Evolutionary conservation across 1,284 basidiomycete genomes (phyloP), one percentile per base, ranked within the genome.

Genomic region (Exsudoporus floridanus): DNA sequence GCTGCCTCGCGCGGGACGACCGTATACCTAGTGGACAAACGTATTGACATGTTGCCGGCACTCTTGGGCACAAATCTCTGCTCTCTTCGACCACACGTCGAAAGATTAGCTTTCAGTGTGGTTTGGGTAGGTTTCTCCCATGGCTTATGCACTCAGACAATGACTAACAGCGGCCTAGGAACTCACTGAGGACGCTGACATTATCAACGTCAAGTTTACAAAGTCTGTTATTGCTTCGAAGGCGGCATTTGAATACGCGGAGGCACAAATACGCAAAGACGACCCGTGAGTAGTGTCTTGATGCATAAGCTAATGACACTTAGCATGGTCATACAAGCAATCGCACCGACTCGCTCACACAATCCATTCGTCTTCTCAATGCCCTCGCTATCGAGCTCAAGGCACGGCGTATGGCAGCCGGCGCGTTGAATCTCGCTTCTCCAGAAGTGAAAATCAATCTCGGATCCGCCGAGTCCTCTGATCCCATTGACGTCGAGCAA

Each of bases 201-300:
- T 98, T 42, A 87, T 97, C 53, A 86, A 90, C 57, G 90, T 95
- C 35, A 81, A 92, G 47, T 99, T 97, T 69, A 90, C 87, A 28
- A 99, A 99, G 73, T 96, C 93, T 2, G 95, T 99, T 28, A 99
- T 99, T 60, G 89, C 93, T 5, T 95, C 92, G 23, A 99, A 98
- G 69, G 90, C 89, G 40, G 95, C 97, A 0, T 99, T 99, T 73
- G 98, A 96, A 4, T 99, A 99, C 64, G 94, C 95, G 65, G 95
- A 94, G 54, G 97, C 97, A 0, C 97, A 99, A 69, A 78, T 89
- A 37, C 84, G 94, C 36, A 97, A 97, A 70, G 96, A 99, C 65
- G 90, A 98, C 73, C 77, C 78, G 90, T 94, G 62, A 62, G 90
- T 75, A 7, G 50, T 50, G 1, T 37, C 13, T 8, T 5, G 35